These are phyloP conservation scores for Colletotrichum phormii DNA, from an alignment of 2,329 filamentous ascomycete species.

Conservation along the genomic window DNA sequence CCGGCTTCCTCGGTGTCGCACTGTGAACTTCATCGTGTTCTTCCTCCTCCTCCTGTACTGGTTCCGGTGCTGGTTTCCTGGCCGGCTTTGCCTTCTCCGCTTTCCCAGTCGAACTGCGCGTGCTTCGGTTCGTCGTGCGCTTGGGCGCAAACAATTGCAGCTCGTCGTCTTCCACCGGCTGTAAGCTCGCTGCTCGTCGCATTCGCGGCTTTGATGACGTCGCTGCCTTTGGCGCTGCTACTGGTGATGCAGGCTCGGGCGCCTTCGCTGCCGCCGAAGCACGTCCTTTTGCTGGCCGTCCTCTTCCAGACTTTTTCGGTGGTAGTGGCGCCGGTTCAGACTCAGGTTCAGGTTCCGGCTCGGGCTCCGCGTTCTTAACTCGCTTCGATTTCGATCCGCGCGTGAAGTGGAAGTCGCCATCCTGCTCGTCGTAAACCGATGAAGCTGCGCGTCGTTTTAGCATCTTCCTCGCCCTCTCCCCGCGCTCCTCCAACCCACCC, in stretches of 20 bases:
- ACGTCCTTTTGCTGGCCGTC: constrained; percentile 51
- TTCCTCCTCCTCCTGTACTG: constrained; percentile 12
- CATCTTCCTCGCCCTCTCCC: constrained; percentile 68
- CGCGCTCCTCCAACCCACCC: constrained; percentile 57
- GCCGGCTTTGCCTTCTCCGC: constrained; percentile 39
- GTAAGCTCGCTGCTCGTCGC: constrained; percentile 54
- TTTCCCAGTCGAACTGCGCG: constrained; percentile 56
- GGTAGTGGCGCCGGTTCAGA: constrained; percentile 45
- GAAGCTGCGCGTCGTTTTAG: constrained; percentile 61
- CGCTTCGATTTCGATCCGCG: constrained; percentile 76
- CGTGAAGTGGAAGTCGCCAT: constrained; percentile 82
- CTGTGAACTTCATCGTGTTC: constrained; percentile 39
- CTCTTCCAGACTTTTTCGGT: constrained; percentile 53
- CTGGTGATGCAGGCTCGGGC: constrained; percentile 39
- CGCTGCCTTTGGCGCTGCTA: constrained; percentile 36
- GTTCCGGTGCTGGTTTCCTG: constrained; percentile 18
- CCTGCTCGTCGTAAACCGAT: constrained; percentile 69
- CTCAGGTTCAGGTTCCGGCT: constrained; percentile 54
- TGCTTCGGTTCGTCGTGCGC: constrained; percentile 55
- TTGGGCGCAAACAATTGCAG: constrained; percentile 52
- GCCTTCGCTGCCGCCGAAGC: constrained; percentile 45
- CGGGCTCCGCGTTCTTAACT: constrained; percentile 66
- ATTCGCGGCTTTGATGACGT: constrained; percentile 44
- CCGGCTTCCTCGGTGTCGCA: constrained; percentile 18
- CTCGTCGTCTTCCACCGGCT: constrained; percentile 51